phyloP scores from a whole-genome alignment of 78 protist genomes.

The Dictyostelium brefeldianum region DNA sequence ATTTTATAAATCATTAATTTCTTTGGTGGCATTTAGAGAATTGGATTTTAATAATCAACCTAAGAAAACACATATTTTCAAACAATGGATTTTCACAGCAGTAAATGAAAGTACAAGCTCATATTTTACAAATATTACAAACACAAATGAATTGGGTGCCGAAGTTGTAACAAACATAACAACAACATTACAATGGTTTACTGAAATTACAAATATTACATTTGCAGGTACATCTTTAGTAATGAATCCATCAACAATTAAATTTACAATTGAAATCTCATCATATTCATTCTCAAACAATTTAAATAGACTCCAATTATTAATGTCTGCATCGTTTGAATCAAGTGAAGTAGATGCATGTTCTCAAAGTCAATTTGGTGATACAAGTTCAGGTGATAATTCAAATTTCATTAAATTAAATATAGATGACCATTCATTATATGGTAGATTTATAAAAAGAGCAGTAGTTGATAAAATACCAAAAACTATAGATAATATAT shows the following conservation, averaged over 20 bases:
- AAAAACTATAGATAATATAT: background rate
- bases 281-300: background rate
- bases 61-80: background rate
- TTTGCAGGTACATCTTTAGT: background rate
- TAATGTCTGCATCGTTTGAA: conserved; percentile 6
- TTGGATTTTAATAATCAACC: background rate
- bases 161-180: background rate
- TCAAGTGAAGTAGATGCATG: background rate
- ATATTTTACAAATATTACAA: background rate
- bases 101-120: background rate
- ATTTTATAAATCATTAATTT: background rate
- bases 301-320: conserved; percentile 5
- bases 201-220: background rate
- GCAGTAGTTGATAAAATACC: background rate
- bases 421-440: background rate
- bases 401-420: background rate
- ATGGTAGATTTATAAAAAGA: background rate
- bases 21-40: background rate
- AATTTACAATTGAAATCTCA: background rate
- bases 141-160: background rate
- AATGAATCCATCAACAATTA: conserved; percentile 26
- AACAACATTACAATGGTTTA: background rate
- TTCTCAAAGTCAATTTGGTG: background rate
- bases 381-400: background rate
- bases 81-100: conserved; percentile 3